These are phyloP conservation scores for Fistulina hepatica DNA, from an alignment of 1,284 basidiomycete genomes.

Conservation along the genomic window DNA sequence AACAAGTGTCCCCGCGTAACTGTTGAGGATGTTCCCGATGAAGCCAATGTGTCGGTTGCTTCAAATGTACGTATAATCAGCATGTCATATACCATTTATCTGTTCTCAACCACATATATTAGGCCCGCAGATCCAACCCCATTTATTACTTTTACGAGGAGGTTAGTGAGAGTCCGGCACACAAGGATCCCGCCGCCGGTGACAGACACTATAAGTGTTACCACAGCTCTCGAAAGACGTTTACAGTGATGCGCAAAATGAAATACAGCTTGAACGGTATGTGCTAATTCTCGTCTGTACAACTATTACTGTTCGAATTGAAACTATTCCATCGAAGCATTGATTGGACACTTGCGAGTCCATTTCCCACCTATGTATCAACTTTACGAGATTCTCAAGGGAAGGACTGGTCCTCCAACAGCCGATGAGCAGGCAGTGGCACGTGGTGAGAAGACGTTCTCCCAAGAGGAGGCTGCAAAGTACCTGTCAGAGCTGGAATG, in stretches of 20 bases:
- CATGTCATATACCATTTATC: too few relatives aligned
- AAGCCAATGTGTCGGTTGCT: too few relatives aligned
- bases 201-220: constrained; percentile 19
- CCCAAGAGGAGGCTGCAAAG: constrained; percentile 3
- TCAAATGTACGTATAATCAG: too few relatives aligned
- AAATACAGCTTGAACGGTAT: constrained; percentile 13
- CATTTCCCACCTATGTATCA: constrained; percentile 14
- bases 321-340: constrained; percentile 6
- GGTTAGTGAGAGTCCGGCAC: constrained; percentile 8
- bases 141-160: constrained; percentile 17
- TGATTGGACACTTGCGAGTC: constrained; percentile 14
- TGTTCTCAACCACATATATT: too few relatives aligned
- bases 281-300: constrained; percentile 1
- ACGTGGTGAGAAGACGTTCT: constrained; percentile 2
- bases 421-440: constrained; percentile 12
- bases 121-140: too few relatives aligned
- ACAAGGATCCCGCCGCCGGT: constrained; percentile 6
- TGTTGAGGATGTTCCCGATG: too few relatives aligned
- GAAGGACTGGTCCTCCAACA: constrained; percentile 4
- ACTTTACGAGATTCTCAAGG: constrained; percentile 14
- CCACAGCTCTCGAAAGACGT: constrained; percentile 16
- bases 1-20: too few relatives aligned
- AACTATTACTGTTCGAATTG: not conserved
- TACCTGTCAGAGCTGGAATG: constrained; percentile 4
- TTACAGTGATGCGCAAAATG: constrained; percentile 17